Evolutionary conservation across 768 basidiomycete genomes (phyloP).

Genomic region (Gelatoporia subvermispora): DNA sequence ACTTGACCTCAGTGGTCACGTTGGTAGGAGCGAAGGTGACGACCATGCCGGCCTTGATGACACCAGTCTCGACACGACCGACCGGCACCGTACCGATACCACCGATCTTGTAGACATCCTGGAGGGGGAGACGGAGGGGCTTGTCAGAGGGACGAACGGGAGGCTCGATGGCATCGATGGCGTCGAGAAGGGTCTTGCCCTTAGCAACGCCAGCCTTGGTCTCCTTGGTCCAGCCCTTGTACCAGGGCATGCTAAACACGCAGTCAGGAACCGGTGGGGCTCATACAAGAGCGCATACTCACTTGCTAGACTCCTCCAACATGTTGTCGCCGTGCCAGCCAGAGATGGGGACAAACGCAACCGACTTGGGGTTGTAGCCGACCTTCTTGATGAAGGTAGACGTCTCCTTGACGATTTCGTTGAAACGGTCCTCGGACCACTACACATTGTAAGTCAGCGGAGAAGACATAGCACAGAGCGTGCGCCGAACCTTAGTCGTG

Average conservation of each 20-base stretch:
- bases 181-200: slow-evolving; percentile 99
- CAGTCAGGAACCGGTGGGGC: slow-evolving; percentile 4
- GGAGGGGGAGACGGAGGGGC: slow-evolving; percentile 99
- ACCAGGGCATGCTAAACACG: slow-evolving; percentile 87
- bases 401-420: slow-evolving; percentile 98
- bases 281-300: slow-evolving; percentile 23
- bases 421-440: slow-evolving; percentile 99
- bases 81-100: slow-evolving; percentile 99
- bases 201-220: slow-evolving; percentile 88
- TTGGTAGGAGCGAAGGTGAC: slow-evolving; percentile 95
- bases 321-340: slow-evolving; percentile 99
- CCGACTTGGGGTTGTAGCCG: slow-evolving; percentile 98
- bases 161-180: slow-evolving; percentile 99
- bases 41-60: slow-evolving; percentile 99
- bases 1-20: slow-evolving; percentile 99
- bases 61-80: slow-evolving; percentile 99
- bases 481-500: slow-evolving; percentile 77
- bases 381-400: slow-evolving; percentile 99
- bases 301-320: slow-evolving; percentile 98
- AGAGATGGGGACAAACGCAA: slow-evolving; percentile 99
- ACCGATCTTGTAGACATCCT: slow-evolving; percentile 99
- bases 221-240: slow-evolving; percentile 99
- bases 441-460: slow-evolving; percentile 25
- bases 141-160: slow-evolving; percentile 96
- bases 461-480: not conserved